Percentiles rank a stretch among this genome's conserved stretches.
These are phyloP conservation scores for Coemansia sp. DNA, from an alignment of 192 early-diverging fungal species.

Conservation along the genomic window DNA sequence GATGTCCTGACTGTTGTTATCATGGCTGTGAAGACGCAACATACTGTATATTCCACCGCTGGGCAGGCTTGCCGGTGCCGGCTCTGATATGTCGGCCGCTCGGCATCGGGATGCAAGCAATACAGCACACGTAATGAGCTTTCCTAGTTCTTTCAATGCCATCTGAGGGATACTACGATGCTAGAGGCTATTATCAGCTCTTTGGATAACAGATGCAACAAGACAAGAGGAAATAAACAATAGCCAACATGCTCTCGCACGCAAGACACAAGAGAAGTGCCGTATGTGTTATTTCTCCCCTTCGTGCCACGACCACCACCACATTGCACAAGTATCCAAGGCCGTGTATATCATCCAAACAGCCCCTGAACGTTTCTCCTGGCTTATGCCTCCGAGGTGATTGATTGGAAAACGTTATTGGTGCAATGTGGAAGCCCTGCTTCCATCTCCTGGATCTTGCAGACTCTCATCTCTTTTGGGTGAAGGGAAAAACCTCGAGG, in stretches of 20 bases:
- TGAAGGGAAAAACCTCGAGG: too few species aligned
- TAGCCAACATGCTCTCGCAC: background rate
- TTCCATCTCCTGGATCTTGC: background rate
- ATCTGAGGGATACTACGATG: background rate
- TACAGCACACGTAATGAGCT: background rate
- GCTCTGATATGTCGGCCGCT: background rate
- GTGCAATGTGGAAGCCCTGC: background rate
- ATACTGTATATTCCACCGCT: conserved; percentile 7
- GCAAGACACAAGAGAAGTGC: background rate
- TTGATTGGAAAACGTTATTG: background rate
- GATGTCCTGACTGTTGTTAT: background rate
- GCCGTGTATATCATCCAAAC: background rate
- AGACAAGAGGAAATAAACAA: background rate
- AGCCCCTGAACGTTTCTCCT: background rate
- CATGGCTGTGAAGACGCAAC: background rate
- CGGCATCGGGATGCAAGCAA: background rate
- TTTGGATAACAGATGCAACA: background rate
- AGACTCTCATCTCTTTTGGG: too few species aligned
- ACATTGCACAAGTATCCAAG: too few species aligned
- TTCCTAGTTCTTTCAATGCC: background rate
- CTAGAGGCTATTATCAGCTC: background rate
- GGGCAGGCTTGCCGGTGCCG: background rate
- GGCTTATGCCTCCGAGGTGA: background rate
- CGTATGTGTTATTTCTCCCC: background rate
- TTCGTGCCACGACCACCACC: background rate